phyloP scores from a whole-genome alignment of 768 basidiomycete species.

The Lactarius vividus region DNA sequence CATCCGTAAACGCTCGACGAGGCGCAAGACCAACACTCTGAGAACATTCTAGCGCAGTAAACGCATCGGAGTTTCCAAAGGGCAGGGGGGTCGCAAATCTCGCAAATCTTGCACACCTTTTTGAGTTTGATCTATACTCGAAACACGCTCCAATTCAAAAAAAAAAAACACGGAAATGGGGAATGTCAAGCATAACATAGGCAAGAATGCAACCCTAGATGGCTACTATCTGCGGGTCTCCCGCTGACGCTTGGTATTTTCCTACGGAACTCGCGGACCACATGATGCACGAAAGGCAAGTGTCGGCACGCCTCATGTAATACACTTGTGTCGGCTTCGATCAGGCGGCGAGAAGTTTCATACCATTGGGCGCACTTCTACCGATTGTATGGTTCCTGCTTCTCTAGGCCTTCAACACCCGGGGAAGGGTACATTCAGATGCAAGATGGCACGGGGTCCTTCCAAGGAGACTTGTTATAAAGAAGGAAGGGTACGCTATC shows the following conservation, averaged over 20 bases:
- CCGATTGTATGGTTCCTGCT: background rate
- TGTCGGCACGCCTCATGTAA: background rate
- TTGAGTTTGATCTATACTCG: background rate
- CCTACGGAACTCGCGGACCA: background rate
- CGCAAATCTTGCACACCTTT: background rate
- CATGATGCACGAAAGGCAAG: background rate
- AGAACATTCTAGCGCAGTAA: background rate
- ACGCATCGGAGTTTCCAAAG: background rate
- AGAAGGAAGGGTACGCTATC: background rate
- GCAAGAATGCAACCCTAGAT: background rate
- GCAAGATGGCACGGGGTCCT: background rate
- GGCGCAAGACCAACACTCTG: background rate
- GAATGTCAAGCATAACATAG: background rate
- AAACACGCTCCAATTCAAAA: background rate
- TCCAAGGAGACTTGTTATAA: background rate
- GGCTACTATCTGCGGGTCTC: background rate
- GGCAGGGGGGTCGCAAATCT: background rate
- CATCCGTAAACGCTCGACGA: background rate
- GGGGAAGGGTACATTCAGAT: background rate
- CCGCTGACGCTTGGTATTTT: background rate
- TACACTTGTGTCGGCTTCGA: background rate
- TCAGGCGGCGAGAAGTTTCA: background rate
- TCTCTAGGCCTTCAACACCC: background rate
- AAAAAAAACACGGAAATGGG: background rate
- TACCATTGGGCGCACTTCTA: background rate